Evolutionary conservation across 2,329 filamentous ascomycete species (phyloP).

Genomic region (Fusarium pseudograminearum): DNA sequence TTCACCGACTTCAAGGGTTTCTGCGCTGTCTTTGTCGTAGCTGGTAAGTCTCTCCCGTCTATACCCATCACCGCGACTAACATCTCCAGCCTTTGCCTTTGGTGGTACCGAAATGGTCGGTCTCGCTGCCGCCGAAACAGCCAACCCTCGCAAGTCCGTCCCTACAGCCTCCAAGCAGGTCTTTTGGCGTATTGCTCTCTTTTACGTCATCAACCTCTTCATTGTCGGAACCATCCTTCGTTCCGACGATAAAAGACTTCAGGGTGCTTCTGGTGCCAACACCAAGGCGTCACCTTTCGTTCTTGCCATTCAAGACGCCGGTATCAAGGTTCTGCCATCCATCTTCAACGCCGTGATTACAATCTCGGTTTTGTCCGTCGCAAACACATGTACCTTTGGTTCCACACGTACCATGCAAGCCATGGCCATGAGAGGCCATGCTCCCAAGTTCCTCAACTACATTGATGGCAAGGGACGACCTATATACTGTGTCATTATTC

Average conservation of each 20-base stretch:
- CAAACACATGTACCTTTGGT: conserved; percentile 91
- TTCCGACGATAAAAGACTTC: conserved; percentile 73
- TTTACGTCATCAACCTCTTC: conserved; percentile 87
- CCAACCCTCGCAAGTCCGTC: conserved; percentile 81
- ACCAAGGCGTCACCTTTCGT: conserved; percentile 89
- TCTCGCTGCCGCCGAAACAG: conserved; percentile 80
- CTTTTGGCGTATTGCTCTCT: conserved; percentile 92
- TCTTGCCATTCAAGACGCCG: conserved; percentile 87
- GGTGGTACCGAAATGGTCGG: conserved; percentile 82
- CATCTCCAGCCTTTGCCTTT: conserved; percentile 68
- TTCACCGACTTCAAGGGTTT: conserved; percentile 86
- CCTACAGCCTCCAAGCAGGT: conserved; percentile 92
- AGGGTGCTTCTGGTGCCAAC: conserved; percentile 68
- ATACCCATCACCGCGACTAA: accelerated
- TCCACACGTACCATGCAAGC: conserved; percentile 91
- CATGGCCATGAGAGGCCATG: conserved; percentile 87
- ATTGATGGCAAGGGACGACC: conserved; percentile 86
- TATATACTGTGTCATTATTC: conserved; percentile 75
- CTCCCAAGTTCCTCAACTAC: conserved; percentile 80
- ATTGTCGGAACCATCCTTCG: conserved; percentile 86
- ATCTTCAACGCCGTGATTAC: conserved; percentile 97
- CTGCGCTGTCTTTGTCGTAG: conserved; percentile 80
- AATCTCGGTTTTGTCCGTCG: conserved; percentile 90
- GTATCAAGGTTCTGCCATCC: conserved; percentile 82
- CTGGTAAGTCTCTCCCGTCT: conserved; percentile 52